Evolutionary conservation across 2,329 filamentous ascomycete genomes (phyloP), one percentile per base, ranked within the genome.

Genomic region (Penicillium sp.): DNA sequence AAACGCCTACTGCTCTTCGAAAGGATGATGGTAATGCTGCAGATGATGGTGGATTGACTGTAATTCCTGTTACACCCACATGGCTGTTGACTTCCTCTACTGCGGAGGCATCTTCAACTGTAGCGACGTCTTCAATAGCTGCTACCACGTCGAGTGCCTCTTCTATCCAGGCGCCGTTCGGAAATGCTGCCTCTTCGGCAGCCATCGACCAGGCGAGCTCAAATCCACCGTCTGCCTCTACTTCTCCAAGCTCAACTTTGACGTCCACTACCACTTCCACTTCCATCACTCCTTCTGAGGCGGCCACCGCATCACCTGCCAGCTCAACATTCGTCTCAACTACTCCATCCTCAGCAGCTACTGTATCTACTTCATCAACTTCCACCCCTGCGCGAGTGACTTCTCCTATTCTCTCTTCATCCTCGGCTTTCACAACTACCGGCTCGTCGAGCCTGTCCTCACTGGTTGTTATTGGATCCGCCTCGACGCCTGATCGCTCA

Each of bases 1-100:
- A 31, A 6, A 46, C 37, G 2, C 22, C 53, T 16, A 36, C 40
- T 6, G 22, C 47, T 37, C n/a, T 52, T n/a, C 50, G 35, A 27
- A 52, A 52, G 24, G 50, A 52, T 10, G 10, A 24, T 16, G 18
- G 24, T 3, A 16, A 33, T 41, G 36, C 36, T 4, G 18, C n/a
- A 19, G n/a, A 41, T 27, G 52, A 43, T 27, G 57, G 40, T 1
- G 43, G 50, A 33, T 37, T 59, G 37, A 59, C 53, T 35, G 47
- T 59, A 27, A 59, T 47, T 49, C 57, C 57, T 13, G 47, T 59
- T 11, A 59, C 57, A 2, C 57, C 53, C 11, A 18, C 57, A 33
- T 59, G 57, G 57, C 41, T 59, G 18, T 40, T 56, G 11, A 51
- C 57, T 47, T 55, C 56, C 5, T 46, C 56, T 10, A 37, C 55